A percentile compares a stretch with the other conserved stretches of the same genome.
Conservation (phyloP, 169 alveolate genomes). For the Eimeria acervulina region DNA sequence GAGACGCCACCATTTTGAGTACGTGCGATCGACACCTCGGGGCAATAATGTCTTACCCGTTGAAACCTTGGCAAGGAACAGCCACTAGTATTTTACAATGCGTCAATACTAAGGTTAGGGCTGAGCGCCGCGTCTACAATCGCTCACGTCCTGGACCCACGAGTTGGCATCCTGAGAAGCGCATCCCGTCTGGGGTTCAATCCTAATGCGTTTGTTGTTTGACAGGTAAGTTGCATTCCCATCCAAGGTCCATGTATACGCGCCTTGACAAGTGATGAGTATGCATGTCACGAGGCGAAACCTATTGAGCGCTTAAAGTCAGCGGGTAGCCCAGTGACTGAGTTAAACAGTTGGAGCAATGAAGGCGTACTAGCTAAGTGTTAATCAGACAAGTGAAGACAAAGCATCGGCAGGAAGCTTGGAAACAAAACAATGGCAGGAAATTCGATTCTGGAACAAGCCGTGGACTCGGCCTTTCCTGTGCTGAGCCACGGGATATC, state of each 20-base stretch:
- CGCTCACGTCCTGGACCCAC: neutral
- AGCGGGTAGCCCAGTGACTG: neutral
- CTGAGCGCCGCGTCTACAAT: neutral
- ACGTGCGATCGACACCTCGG: neutral
- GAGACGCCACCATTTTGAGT: neutral
- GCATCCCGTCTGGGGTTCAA: neutral
- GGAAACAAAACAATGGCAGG: neutral
- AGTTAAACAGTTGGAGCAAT: neutral
- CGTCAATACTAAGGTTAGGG: neutral
- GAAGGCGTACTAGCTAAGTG: constrained; percentile 1
- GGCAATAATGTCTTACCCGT: neutral
- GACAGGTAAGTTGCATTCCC: neutral
- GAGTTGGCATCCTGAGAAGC: neutral
- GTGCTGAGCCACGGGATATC: neutral
- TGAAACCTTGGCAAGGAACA: neutral
- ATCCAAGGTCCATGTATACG: neutral
- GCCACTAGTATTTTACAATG: neutral
- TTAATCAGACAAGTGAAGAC: neutral
- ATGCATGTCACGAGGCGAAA: neutral
- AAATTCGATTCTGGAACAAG: neutral
- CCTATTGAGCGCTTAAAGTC: neutral
- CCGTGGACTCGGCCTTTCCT: neutral
- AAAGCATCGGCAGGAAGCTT: neutral
- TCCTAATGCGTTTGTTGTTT: neutral
- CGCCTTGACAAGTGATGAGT: neutral